Base-by-base conservation (phyloP, 2,329 filamentous ascomycete species). In the Aspergillus pseudoglaucus region DNA sequence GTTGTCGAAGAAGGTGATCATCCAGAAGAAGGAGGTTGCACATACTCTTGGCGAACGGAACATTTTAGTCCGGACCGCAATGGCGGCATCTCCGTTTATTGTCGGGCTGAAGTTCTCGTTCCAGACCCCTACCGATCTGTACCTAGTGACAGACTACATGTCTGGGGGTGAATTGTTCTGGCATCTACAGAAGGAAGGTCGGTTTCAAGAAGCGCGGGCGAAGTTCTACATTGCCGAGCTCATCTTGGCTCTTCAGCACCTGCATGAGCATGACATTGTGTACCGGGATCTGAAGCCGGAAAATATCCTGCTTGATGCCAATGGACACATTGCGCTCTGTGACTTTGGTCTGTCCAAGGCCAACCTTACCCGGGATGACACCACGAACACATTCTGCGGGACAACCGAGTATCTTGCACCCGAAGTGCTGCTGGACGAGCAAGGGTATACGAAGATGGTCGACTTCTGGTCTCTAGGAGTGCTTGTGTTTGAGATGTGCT, bases 121-220 rank as follows among this genome's bases (percentile, higher is more conserved):
- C 75, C 93, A 98, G 68, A 97, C 93, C 0, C 88, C 90, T 1
- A 93, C 90, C 3, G 93, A 98, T 68, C 80, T 98, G 2, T 97
- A 97, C 66, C 78, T 98, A n/a, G 93, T 98, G 12, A 97, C 93
- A 4, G 93, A 97, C 66, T 98, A 96, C 75, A 97, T 98, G 93
- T 98, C 93, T 14, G 93, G 93, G 35, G 93, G 93, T 49, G 93
- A 98, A 69, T 77, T 98, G 1, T 98, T 98, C 71, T 98, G 93
- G 91, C 93, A 98, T 74, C 73, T 98, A 49, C 93, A 98, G 66
- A 95, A 95, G 65, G 93, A 97, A 66, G 91, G 91, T 44, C 86
- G 91, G 25, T 98, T 98, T 68, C 86, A 93, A 56, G 93, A 97
- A 74, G 87, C 84, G 60, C 83, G 93, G 20, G 93, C 93, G 56